These are phyloP conservation scores for Sedum album DNA, from an alignment of 164 flowering plant species.

Conservation along the genomic window DNA sequence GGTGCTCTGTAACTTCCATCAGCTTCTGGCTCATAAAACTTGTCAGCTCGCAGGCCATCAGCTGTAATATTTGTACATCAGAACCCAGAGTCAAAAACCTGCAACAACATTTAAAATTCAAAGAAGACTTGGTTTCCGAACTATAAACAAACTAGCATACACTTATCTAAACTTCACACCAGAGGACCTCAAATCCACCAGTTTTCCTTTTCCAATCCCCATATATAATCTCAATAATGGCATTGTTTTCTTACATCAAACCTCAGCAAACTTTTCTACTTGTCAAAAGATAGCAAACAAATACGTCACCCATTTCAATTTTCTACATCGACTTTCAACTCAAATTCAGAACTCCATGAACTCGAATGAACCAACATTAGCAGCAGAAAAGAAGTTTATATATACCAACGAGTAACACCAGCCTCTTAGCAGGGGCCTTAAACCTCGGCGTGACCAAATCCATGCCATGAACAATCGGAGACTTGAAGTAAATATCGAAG, in stretches of 20 bases:
- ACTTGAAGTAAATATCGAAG: conserved; percentile 92
- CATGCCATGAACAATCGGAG: conserved; percentile 95
- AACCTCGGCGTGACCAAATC: conserved; percentile 71
- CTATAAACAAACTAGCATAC: background rate
- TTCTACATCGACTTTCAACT: too few species aligned
- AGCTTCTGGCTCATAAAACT: conserved; percentile 84
- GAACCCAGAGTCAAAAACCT: background rate
- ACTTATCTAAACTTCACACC: background rate
- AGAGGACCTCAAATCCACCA: background rate
- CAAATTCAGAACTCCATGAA: too few species aligned
- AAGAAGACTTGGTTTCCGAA: background rate
- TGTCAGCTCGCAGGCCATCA: conserved; percentile 95
- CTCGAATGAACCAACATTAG: too few species aligned
- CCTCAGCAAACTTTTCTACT: too few species aligned
- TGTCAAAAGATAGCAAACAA: too few species aligned
- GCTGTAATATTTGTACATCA: conserved; percentile 36
- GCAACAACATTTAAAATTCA: background rate
- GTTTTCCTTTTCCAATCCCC: background rate
- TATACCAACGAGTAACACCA: conserved; percentile 77
- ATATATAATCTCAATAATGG: background rate
- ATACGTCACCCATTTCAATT: too few species aligned
- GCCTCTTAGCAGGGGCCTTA: conserved; percentile 82
- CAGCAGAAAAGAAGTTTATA: conserved; percentile 19
- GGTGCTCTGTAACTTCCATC: conserved; percentile 77
- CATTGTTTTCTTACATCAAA: background rate